phyloP scores from a whole-genome alignment of 441 rosid genomes.

The Jatropha multifida region DNA sequence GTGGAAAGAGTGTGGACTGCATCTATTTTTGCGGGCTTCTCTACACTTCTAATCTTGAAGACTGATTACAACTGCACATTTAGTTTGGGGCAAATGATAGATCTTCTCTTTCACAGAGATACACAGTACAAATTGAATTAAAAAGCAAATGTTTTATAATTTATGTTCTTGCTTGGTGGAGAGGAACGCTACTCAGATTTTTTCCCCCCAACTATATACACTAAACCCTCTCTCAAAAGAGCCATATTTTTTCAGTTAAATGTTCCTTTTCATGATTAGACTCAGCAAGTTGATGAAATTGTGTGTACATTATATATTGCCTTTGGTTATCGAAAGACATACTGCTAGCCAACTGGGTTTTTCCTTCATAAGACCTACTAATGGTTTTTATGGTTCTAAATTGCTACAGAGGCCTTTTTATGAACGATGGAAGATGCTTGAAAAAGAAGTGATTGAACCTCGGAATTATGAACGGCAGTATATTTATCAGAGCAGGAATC shows the following conservation, averaged over 20 bases:
- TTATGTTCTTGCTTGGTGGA: background rate
- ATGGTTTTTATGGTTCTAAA: constrained; percentile 23
- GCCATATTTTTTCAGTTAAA: background rate
- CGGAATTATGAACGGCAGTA: constrained; percentile 77
- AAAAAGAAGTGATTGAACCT: constrained; percentile 93
- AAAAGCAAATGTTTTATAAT: background rate
- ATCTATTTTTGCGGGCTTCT: background rate
- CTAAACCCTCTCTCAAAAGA: background rate
- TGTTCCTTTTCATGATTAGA: background rate
- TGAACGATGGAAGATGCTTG: constrained; percentile 98
- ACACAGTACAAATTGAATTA: background rate
- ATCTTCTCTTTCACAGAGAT: background rate
- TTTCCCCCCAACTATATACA: background rate
- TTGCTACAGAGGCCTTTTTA: constrained; percentile 84
- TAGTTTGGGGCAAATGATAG: background rate
- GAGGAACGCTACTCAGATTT: background rate
- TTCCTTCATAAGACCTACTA: background rate
- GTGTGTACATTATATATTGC: background rate
- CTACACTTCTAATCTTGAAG: background rate
- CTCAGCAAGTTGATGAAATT: constrained; percentile 6
- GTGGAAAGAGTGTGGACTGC: background rate
- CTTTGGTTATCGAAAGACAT: background rate
- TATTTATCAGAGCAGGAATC: constrained; percentile 67
- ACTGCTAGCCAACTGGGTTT: background rate
- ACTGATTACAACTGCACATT: background rate